Percentiles rank a stretch among this genome's conserved stretches.
These are phyloP conservation scores for Hypocrella siamensis DNA, from an alignment of 2,329 filamentous ascomycete genomes.

Conservation along the genomic window DNA sequence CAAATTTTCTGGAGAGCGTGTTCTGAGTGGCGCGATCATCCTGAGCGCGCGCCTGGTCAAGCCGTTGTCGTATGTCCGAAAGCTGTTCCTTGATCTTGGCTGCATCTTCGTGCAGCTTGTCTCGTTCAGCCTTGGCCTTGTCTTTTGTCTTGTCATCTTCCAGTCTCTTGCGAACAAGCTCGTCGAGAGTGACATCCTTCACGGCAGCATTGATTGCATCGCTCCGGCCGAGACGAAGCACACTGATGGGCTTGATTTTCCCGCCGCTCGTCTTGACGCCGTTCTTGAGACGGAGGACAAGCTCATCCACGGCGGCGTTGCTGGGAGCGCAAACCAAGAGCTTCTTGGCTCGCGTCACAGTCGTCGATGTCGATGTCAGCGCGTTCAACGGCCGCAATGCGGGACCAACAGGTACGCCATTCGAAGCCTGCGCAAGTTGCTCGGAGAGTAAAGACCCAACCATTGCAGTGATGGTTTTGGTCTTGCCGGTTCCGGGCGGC, in stretches of 20 bases:
- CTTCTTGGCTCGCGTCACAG: conserved; percentile 54
- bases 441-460: conserved; percentile 58
- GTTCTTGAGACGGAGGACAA: conserved; percentile 81
- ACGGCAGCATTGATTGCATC: conserved; percentile 87
- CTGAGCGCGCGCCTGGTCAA: conserved; percentile 49
- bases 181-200: conserved; percentile 82
- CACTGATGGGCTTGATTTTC: conserved; percentile 58
- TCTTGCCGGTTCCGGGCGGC: conserved; percentile 93
- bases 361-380: conserved; percentile 10
- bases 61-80: conserved; percentile 50
- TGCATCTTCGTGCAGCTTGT: conserved; percentile 47
- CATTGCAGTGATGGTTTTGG: conserved; percentile 94
- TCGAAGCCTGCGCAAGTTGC: conserved; percentile 17
- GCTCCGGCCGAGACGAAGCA: conserved; percentile 76
- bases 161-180: conserved; percentile 66
- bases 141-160: conserved; percentile 42
- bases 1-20: conserved; percentile 59
- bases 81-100: conserved; percentile 62
- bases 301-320: conserved; percentile 92
- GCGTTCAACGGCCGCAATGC: conserved; percentile 13
- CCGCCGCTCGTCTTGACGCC: conserved; percentile 70
- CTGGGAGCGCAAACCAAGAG: conserved; percentile 93
- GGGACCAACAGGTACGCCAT: conserved; percentile 15
- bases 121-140: conserved; percentile 37
- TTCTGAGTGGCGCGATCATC: conserved; percentile 30